Evolutionary conservation across 306 rosid genomes (phyloP), one percentile per base, ranked within the genome.

Genomic region (Casuarina glauca): DNA sequence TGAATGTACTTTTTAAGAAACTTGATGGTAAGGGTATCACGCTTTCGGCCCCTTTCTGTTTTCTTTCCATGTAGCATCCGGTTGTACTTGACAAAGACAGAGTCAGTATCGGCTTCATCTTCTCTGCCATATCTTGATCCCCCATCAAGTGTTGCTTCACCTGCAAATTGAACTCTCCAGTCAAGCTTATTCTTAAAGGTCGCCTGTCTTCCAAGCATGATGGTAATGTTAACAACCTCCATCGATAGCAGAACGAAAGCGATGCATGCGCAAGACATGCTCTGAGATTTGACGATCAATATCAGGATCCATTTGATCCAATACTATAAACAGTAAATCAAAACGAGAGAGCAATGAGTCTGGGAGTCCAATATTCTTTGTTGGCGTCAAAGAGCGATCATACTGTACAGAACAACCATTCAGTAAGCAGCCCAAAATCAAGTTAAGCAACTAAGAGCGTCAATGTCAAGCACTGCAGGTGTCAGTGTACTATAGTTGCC

Each of bases 231-330:
- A 12, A 62, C 71, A 41, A 93, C 99, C 97, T 87, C 99, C 97
- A 83, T 88, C 93, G 70, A 83, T 54, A 43, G 89, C 88, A 81
- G 99, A 91, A 71, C 90, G 97, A 73, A 26, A 95, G 45, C 96
- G 89, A 81, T 95, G 99, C 99, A 95, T 95, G 32, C 99, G 99
- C 87, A 95, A 76, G 54, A 95, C 99, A 55, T 95, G 99, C 84
- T 95, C 97, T 8, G 97, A 84, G 83, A 95, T 93, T 12, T 84
- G 85, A 45, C 94, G 96, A 78, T 95, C 99, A 84, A 95, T 95
- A 83, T 93, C 97, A 80, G 99, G 96, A 86, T 95, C 97, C 99
- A 95, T 95, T 93, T 95, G 99, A 79, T 95, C 99, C 87, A 95
- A 81, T 72, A 95, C 97, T 70, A 95, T 95, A 80, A 95, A 95